Percentiles rank a stretch among this genome's conserved stretches.
Evolutionary conservation across 768 basidiomycete species (phyloP).

Genomic region (Daedalea quercina): DNA sequence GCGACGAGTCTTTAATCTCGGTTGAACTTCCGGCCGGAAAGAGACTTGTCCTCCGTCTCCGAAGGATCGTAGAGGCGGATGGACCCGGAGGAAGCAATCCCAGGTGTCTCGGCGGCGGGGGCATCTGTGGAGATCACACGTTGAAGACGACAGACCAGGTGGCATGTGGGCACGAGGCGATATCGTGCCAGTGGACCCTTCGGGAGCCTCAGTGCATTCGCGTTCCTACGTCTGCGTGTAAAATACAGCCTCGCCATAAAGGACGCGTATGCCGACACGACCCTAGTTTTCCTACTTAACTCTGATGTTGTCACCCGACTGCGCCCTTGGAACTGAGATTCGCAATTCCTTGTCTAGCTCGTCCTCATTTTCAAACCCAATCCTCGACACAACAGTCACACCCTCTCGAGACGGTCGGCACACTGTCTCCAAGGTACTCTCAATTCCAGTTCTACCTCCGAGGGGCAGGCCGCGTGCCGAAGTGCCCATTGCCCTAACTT

Average conservation of each 20-base stretch:
- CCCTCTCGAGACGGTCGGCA: neutral
- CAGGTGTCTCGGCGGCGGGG: neutral
- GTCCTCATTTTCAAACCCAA: neutral
- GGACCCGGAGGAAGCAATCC: slow-evolving; percentile 1
- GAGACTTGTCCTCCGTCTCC: slow-evolving; percentile 1
- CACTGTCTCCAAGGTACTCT: neutral
- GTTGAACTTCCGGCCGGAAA: neutral
- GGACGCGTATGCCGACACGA: slow-evolving; percentile 1
- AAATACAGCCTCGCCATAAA: neutral
- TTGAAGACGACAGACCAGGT: neutral
- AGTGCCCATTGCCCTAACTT: slow-evolving; percentile 3
- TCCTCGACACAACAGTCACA: neutral
- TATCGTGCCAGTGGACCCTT: neutral
- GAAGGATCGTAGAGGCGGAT: neutral
- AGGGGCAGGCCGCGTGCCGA: neutral
- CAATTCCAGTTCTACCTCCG: neutral
- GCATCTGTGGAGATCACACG: slow-evolving; percentile 1
- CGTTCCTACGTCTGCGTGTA: neutral
- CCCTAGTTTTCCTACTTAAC: slow-evolving; percentile 10
- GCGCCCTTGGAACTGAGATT: neutral
- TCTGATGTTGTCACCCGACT: slow-evolving; percentile 1
- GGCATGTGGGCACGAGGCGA: slow-evolving; percentile 5
- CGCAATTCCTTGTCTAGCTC: neutral
- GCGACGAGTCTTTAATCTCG: slow-evolving; percentile 2
- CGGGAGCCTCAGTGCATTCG: neutral